A percentile compares a stretch with the other conserved stretches of the same genome.
Evolutionary conservation across 2,329 filamentous ascomycete genomes (phyloP).

Genomic region (Colletotrichum eremochloae): DNA sequence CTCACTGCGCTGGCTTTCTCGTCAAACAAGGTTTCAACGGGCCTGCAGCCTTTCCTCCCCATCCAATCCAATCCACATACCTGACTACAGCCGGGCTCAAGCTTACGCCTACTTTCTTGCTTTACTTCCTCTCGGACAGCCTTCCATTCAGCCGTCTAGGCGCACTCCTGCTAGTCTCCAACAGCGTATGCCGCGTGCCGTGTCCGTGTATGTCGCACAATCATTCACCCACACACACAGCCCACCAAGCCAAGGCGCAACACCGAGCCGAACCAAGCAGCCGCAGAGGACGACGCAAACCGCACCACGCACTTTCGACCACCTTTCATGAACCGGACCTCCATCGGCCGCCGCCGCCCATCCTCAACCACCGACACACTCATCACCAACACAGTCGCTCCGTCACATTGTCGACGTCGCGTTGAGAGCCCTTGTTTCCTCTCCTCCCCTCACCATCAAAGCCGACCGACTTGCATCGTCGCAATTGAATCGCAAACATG

Average conservation of each 20-base stretch:
- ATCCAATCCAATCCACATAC: not conserved
- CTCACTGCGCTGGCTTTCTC: slow-evolving; percentile 2
- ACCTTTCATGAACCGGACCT: slow-evolving; percentile 33
- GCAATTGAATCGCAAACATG: slow-evolving; percentile 56
- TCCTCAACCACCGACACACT: slow-evolving; percentile 3
- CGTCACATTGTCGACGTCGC: not conserved
- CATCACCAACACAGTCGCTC: not conserved
- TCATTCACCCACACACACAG: slow-evolving; percentile 14
- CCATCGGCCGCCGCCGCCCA: slow-evolving; percentile 30
- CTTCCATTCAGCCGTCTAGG: slow-evolving; percentile 4
- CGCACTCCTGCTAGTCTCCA: not conserved
- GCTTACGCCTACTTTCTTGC: not conserved
- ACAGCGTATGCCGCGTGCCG: slow-evolving; percentile 2
- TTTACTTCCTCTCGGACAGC: not conserved
- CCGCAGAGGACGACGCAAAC: slow-evolving; percentile 7
- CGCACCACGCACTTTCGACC: slow-evolving; percentile 1
- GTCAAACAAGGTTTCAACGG: slow-evolving; percentile 41
- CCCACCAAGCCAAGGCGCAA: slow-evolving; percentile 13
- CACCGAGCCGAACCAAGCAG: slow-evolving; percentile 6
- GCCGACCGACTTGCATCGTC: slow-evolving; percentile 28
- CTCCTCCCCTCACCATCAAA: slow-evolving; percentile 11
- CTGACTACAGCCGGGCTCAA: not conserved
- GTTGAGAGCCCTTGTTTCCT: slow-evolving; percentile 5
- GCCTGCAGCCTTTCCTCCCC: slow-evolving; percentile 12
- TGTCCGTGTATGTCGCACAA: slow-evolving; percentile 20